Percentiles rank a stretch among this genome's conserved stretches.
phyloP scores from a whole-genome alignment of 2,329 filamentous ascomycete genomes.

The Penicillium sp. region DNA sequence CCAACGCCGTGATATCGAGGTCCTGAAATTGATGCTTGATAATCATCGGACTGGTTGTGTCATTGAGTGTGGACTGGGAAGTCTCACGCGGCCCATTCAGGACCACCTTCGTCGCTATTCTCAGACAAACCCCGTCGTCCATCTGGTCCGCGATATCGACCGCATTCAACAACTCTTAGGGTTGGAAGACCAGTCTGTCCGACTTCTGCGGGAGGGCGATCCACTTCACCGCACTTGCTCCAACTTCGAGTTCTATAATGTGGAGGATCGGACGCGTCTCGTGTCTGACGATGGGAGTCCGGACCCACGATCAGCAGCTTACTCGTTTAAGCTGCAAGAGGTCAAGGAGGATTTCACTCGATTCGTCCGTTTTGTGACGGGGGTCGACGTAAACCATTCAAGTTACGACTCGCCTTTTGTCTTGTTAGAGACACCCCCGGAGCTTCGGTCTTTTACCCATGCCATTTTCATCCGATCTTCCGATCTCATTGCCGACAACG shows the following conservation, averaged over 20 bases:
- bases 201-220: conserved; percentile 50
- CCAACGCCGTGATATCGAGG: conserved; percentile 47
- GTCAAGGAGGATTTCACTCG: conserved; percentile 64
- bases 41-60: conserved; percentile 47
- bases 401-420: conserved; percentile 65
- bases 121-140: conserved; percentile 45
- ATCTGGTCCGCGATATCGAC: conserved; percentile 47
- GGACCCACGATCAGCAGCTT: conserved; percentile 51
- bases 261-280: conserved; percentile 48
- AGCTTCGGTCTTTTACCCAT: conserved; percentile 57
- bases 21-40: conserved; percentile 49
- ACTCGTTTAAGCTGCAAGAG: conserved; percentile 55
- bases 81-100: conserved; percentile 47
- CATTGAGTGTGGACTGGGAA: conserved; percentile 50
- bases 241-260: conserved; percentile 53
- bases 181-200: conserved; percentile 48
- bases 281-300: conserved; percentile 38
- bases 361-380: conserved; percentile 63
- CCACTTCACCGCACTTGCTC: conserved; percentile 53
- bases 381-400: conserved; percentile 56
- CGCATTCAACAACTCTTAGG: conserved; percentile 47
- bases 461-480: conserved; percentile 45
- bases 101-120: conserved; percentile 45
- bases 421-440: conserved; percentile 62
- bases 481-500: conserved; percentile 34